phyloP scores from a whole-genome alignment of 129 eudicot genomes.

The Tanacetum coccineum region DNA sequence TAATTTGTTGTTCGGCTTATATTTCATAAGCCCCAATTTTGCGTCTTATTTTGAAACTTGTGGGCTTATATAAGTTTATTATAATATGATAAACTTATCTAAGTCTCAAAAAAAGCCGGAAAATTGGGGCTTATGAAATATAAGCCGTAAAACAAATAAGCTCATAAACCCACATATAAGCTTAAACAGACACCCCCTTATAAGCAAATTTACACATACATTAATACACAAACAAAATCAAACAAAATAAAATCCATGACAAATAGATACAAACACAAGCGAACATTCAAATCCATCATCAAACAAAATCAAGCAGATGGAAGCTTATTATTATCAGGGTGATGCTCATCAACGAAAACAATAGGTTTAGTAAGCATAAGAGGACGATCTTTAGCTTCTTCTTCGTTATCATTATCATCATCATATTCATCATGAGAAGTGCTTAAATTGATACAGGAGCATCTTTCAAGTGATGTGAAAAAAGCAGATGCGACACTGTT shows the following conservation, averaged over 20 bases:
- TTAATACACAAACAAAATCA: not conserved
- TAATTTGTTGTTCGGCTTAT: too few species aligned
- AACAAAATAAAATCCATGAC: not conserved
- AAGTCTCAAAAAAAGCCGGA: too few species aligned
- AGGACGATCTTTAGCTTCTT: conserved; percentile 67
- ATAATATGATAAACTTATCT: too few species aligned
- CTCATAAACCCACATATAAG: too few species aligned
- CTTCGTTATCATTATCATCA: conserved; percentile 40
- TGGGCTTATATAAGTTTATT: too few species aligned
- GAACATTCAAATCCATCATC: not conserved
- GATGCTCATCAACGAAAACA: conserved; percentile 26
- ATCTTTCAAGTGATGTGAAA: conserved; percentile 75
- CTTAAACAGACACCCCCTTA: too few species aligned
- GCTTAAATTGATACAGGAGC: conserved; percentile 65
- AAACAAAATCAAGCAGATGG: conserved; percentile 18
- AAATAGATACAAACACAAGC: conserved; percentile 15
- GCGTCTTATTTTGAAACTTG: too few species aligned
- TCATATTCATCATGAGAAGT: conserved; percentile 52
- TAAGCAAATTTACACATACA: too few species aligned
- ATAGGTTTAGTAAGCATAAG: conserved; percentile 48
- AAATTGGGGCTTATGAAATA: too few species aligned
- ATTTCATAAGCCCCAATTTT: too few species aligned
- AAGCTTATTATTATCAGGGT: conserved; percentile 18
- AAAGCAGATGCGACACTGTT: conserved; percentile 66
- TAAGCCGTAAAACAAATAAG: too few species aligned